Base-by-base conservation (phyloP, 2,329 filamentous ascomycete genomes). In the Diaporthe australafricana region DNA sequence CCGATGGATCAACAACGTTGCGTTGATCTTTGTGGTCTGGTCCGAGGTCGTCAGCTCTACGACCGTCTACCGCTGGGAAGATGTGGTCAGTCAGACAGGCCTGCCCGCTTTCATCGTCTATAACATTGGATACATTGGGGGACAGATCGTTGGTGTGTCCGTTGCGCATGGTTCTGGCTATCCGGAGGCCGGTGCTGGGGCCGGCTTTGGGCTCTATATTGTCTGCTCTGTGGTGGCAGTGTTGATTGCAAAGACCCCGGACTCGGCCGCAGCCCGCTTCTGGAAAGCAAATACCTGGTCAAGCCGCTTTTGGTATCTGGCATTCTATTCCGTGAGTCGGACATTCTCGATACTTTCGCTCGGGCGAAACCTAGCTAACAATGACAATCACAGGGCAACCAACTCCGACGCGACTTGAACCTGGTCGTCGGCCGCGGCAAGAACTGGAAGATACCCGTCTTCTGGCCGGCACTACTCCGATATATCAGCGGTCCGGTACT, bases 331-430 rank as follows among this genome's bases (percentile, higher is more conserved):
- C n/a, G 87, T 88, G 83, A 79, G 85, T 76, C 45, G 5, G 25
- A n/a, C 4, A 38, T 20, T 9, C 7, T 12, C 22, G 22, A 5
- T 2, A 6, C 1, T 55, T 60, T 9, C 2, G 12, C 3, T 8
- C 22, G 12, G 1, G 16, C 9, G 1, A 1, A 1, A 12, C 1
- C 70, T 74, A 40, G 32, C 32, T 35, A 69, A 9, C 9, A 69
- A 9, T 12, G 5, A 35, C 16, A 40, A 22, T 55, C 20, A 80
- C 66, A 88, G 86, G 87, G 87, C 62, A 87, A 89, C 73, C 88
- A 89, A 81, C 82, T 90, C 25, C 83, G 85, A 42, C 84, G 83
- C 32, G 88, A 90, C 74, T 83, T 90, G 30, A 90, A 90, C 72
- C 76, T 84, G 5, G 85, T 88, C 38, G 84, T 90, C 27, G 87